These are phyloP conservation scores for Thermomyces lanuginosus DNA, from an alignment of 2,329 filamentous ascomycete species.

Conservation along the genomic window DNA sequence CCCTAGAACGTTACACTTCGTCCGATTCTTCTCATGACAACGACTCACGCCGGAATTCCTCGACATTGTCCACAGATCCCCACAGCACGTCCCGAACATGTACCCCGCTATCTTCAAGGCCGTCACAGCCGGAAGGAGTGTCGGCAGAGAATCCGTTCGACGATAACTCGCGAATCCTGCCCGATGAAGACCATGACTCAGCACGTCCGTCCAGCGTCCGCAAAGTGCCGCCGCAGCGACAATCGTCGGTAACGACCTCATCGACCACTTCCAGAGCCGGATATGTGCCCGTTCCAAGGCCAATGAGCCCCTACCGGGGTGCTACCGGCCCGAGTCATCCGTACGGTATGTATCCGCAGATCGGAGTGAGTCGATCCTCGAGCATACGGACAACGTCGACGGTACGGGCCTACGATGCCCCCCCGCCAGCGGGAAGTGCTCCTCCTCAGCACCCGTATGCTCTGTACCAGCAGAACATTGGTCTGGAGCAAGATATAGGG, in stretches of 20 bases:
- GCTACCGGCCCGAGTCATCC: slow-evolving; percentile 64
- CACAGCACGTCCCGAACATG: slow-evolving; percentile 15
- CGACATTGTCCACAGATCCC: slow-evolving; percentile 17
- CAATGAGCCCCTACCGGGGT: slow-evolving; percentile 51
- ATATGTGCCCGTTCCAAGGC: slow-evolving; percentile 30
- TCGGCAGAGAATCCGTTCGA: slow-evolving; percentile 18
- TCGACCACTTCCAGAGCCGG: slow-evolving; percentile 18
- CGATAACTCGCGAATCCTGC: no score
- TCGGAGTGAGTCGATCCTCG: slow-evolving; percentile 38
- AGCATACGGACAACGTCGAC: slow-evolving; percentile 62
- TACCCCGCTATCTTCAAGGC: slow-evolving; percentile 1
- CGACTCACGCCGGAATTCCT: slow-evolving; percentile 15
- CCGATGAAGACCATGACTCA: no score
- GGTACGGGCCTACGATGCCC: slow-evolving; percentile 39
- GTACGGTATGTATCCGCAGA: slow-evolving; percentile 70
- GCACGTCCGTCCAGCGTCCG: slow-evolving; percentile 20
- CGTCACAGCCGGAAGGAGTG: slow-evolving; percentile 11
- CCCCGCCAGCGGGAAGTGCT: slow-evolving; percentile 44
- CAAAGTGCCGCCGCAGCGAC: slow-evolving; percentile 17
- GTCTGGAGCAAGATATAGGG: slow-evolving; percentile 38
- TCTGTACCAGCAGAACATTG: slow-evolving; percentile 69
- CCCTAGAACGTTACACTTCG: no score
- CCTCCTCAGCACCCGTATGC: slow-evolving; percentile 76
- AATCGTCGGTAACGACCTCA: slow-evolving; percentile 15
- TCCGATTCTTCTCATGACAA: no score